phyloP scores from a whole-genome alignment of 2,329 filamentous ascomycete genomes.

The Bipolaris victoriae region DNA sequence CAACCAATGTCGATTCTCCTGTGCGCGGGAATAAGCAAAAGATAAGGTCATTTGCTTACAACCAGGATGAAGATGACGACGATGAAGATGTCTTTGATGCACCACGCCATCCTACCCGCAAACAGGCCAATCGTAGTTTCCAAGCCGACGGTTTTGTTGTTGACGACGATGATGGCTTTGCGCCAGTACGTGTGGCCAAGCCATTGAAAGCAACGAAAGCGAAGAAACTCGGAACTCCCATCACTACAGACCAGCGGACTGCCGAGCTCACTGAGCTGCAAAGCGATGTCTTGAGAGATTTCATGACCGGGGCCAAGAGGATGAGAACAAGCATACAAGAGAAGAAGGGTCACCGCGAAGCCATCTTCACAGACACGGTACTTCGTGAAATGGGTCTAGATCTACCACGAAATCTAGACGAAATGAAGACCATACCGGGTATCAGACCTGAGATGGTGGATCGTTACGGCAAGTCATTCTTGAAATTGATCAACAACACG shows the following conservation, averaged over 20 bases:
- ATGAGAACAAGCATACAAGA: slow-evolving; percentile 68
- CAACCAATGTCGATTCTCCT: slow-evolving; percentile 72
- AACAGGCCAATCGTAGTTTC: slow-evolving; percentile 42
- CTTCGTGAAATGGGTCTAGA: slow-evolving; percentile 75
- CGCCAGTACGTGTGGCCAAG: slow-evolving; percentile 43
- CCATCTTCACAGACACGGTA: slow-evolving; percentile 71
- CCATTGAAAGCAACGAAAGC: slow-evolving; percentile 46
- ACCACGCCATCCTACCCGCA: slow-evolving; percentile 26
- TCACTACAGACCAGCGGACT: slow-evolving; percentile 63
- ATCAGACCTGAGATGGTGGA: slow-evolving; percentile 69
- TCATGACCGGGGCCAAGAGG: slow-evolving; percentile 67
- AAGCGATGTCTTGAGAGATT: slow-evolving; percentile 66
- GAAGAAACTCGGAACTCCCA: slow-evolving; percentile 62
- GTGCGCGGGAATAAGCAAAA: slow-evolving; percentile 55
- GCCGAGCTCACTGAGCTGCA: slow-evolving; percentile 65
- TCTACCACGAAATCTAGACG: slow-evolving; percentile 66
- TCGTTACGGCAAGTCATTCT: slow-evolving; percentile 65
- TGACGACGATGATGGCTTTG: slow-evolving; percentile 56
- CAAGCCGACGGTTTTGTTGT: slow-evolving; percentile 48
- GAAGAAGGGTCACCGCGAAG: slow-evolving; percentile 61
- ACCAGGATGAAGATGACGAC: slow-evolving; percentile 36
- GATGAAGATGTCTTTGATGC: slow-evolving; percentile 32
- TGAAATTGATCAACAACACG: slow-evolving; percentile 60
- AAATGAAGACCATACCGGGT: slow-evolving; percentile 68
- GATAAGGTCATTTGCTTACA: slow-evolving; percentile 36